phyloP scores from a whole-genome alignment of 768 basidiomycete species.

The Hericium erinaceus region DNA sequence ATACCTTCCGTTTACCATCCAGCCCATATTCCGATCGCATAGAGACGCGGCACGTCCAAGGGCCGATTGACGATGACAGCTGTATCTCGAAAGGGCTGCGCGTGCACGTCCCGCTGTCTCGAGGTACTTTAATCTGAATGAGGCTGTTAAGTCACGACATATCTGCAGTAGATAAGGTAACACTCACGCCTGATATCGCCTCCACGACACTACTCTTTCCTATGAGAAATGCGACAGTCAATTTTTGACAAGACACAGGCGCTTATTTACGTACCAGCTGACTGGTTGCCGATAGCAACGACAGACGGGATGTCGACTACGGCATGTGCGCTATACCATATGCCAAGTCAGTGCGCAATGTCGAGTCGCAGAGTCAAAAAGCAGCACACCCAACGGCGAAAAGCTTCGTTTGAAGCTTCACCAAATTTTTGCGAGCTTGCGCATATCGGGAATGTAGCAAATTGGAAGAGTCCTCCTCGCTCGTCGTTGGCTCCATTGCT shows the following conservation, averaged over 20 bases:
- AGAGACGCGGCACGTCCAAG: constrained; percentile 26
- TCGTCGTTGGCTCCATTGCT: not conserved
- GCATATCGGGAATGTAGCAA: not conserved
- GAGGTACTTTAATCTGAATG: constrained; percentile 31
- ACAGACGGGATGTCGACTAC: constrained; percentile 41
- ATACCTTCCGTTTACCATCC: constrained; percentile 15
- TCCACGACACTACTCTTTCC: constrained; percentile 7
- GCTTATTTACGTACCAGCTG: not conserved
- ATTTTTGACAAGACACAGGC: no score
- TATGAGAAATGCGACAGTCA: not conserved
- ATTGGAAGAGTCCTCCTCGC: not conserved
- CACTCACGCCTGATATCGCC: not conserved
- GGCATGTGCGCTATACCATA: constrained; percentile 26
- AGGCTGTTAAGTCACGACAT: not conserved
- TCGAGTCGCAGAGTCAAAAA: not conserved
- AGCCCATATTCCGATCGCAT: constrained; percentile 34
- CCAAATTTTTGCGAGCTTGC: not conserved
- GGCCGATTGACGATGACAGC: constrained; percentile 5
- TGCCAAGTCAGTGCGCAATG: not conserved
- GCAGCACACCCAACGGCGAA: not conserved
- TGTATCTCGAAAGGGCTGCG: not conserved
- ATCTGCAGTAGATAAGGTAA: no score
- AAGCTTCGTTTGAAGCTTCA: not conserved
- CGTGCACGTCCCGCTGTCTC: constrained; percentile 34
- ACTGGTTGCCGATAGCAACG: constrained; percentile 34